Percentiles rank a stretch among this genome's conserved stretches.
These are phyloP conservation scores for Pharnaceum exiguum DNA, from an alignment of 148 eudicot species.

Conservation along the genomic window DNA sequence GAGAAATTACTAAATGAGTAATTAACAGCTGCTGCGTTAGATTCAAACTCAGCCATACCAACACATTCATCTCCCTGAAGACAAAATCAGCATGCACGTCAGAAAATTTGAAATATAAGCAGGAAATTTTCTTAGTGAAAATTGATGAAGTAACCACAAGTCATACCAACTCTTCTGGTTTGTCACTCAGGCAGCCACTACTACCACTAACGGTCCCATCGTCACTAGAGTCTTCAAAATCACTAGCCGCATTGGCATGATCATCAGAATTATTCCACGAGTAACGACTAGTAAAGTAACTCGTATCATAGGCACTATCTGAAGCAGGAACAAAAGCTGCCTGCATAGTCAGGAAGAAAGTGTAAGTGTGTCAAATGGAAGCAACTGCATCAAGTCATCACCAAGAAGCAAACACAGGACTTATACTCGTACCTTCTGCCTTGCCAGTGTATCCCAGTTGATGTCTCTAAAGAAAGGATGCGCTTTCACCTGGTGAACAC, in stretches of 20 bases:
- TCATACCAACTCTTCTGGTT: conserved; percentile 80
- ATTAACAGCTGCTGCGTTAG: conserved; percentile 54
- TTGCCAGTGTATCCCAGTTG: conserved; percentile 97
- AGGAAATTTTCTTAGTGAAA: no score
- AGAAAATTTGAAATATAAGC: no score
- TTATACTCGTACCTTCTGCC: conserved; percentile 72
- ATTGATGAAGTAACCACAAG: neutral
- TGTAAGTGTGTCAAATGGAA: conserved; percentile 1
- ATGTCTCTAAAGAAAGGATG: conserved; percentile 93
- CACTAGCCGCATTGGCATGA: conserved; percentile 63
- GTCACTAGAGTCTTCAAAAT: conserved; percentile 81
- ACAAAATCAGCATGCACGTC: neutral
- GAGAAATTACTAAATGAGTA: conserved; percentile 98
- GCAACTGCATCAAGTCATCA: neutral
- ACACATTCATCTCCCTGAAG: conserved; percentile 79
- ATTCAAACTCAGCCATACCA: conserved; percentile 67
- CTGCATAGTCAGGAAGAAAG: conserved; percentile 35
- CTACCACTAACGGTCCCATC: conserved; percentile 77
- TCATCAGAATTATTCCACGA: conserved; percentile 91
- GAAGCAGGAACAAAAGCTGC: conserved; percentile 98
- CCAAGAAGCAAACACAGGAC: neutral
- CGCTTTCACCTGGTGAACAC: conserved; percentile 69
- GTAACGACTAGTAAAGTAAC: conserved; percentile 89
- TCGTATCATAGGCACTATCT: conserved; percentile 86
- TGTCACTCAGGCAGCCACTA: conserved; percentile 71